Base-by-base conservation (phyloP, 129 eudicot species). In the Flaveria trinervia region DNA sequence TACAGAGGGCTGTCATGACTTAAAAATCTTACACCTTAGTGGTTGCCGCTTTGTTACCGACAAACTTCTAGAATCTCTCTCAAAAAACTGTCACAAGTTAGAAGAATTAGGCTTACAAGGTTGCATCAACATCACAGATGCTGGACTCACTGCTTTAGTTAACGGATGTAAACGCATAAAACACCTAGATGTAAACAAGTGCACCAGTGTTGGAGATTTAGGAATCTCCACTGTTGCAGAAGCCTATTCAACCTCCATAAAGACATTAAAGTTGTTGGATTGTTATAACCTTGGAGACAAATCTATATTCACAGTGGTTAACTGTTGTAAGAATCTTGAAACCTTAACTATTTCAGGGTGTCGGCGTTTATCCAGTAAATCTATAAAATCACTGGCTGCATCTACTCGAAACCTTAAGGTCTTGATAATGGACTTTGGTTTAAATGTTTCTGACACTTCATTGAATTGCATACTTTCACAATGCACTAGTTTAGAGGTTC, bases 391-490 rank as follows among this genome's bases (percentile, higher is more conserved):
- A 44, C 60, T 94, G 71, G 89, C 92, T 44, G 84, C 84, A 17
- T 81, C 79, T 68, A 45, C 60, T 62, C 71, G 73, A 39, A 94
- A 78, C 77, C 94, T 94, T 0, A 87, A 68, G 83, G 81, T 79
- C 50, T 83, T 94, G 20, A 84, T 86, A 25, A 94, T 94, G 99
- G 97, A 89, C 80, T 94, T 96, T 97, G 91, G 99, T 76, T 69
- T 85, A 54, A 89, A 92, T 70, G 84, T 91, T 57, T 80, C 97
- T 2, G 99, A 94, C 74, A 76, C 85, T 52, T 89, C 97, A 9
- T 71, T 94, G 82, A 82, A 79, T 16, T 79, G 80, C 79, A 77
- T 94, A 48, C 82, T 94, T 30, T 70, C 76, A 16, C 77, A 80
- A 51, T 94, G 99, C 84, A 81, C 70, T 65, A 78, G 73, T 78